Percentiles rank a stretch among this genome's conserved stretches.
Evolutionary conservation across 441 rosid species (phyloP).

Genomic region (Euphorbia celastroides): DNA sequence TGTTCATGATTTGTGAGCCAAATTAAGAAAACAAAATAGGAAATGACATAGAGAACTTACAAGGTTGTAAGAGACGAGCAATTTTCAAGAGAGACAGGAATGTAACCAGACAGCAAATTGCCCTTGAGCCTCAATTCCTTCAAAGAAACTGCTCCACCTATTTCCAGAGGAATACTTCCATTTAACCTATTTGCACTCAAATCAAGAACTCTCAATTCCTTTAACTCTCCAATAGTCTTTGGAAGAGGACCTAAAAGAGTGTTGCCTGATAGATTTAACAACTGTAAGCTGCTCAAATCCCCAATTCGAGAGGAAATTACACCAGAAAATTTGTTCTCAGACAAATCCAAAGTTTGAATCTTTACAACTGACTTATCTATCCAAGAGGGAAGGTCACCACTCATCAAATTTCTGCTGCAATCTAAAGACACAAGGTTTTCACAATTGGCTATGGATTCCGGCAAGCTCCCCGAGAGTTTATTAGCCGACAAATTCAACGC

Average conservation of each 20-base stretch:
- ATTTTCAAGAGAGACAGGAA: conserved; percentile 52
- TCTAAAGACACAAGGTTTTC: conserved; percentile 51
- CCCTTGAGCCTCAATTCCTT: conserved; percentile 50
- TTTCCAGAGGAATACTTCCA: conserved; percentile 64
- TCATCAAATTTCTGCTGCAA: conserved; percentile 57
- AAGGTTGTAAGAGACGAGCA: conserved; percentile 61
- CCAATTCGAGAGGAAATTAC: conserved; percentile 56
- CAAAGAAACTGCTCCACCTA: conserved; percentile 61
- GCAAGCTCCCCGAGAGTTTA: conserved; percentile 50
- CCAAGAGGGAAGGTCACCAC: conserved; percentile 69
- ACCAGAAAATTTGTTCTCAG: conserved; percentile 64
- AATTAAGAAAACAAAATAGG: conserved; percentile 16
- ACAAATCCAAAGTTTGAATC: conserved; percentile 68
- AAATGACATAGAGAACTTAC: conserved; percentile 42
- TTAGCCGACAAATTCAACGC: conserved; percentile 58
- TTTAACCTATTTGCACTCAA: conserved; percentile 59
- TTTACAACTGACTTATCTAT: conserved; percentile 37
- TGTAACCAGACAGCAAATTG: conserved; percentile 59
- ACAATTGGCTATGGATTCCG: conserved; percentile 46
- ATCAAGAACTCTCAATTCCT: conserved; percentile 46
- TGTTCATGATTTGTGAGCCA: conserved; percentile 8
- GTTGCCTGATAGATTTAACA: conserved; percentile 64
- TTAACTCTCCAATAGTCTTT: conserved; percentile 46
- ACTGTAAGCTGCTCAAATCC: conserved; percentile 46
- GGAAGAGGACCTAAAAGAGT: conserved; percentile 65